Base-by-base conservation (phyloP, 495 filamentous ascomycete species). In the Annulohypoxylon moriforme region DNA sequence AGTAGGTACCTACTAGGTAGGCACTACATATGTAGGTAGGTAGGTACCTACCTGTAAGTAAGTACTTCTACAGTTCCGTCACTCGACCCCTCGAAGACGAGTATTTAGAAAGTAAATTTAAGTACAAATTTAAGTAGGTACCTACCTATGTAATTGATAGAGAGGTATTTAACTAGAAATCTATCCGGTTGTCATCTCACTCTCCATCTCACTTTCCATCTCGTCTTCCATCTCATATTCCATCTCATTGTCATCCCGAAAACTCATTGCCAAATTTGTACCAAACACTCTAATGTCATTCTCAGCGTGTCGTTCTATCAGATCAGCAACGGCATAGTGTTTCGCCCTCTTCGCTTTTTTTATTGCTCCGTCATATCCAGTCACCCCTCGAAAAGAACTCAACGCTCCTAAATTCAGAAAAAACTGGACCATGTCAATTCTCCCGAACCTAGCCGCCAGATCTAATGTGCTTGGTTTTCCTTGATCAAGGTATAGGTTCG, bases 281-380 rank as follows among this genome's bases (percentile, higher is more conserved):
- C 67, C 67, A 14, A n/a, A 58, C 4, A 58, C 1, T 42, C 20
- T 16, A 0, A 31, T 22, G 0, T 69, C 44, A 14, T 52, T 53
- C 11, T 36, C 25, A 13, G 10, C 52, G 10, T 64, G 60, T 24
- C 31, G 14, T 16, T 31, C 18, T 58, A 69, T 69, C 25, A 64
- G 8, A 50, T 69, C 44, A 4, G 34, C 44, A 27, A 69, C 31
- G 16, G 60, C 52, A 7, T 40, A 59, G 16, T 60, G 31, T 6
- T 16, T 11, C 0, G 0, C 0, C 6, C 0, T 29, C 24, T 50
- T 14, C 3, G 67, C 67, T 0, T 7, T 4, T 11, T 16, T 14
- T 29, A 73, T 73, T 18, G 71, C 71, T 13, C 71, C 66, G 49
- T 67, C 55, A 22, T 74, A 74, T 31, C 67, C 67, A 3, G 60